These are phyloP conservation scores for Fagopyrum tataricum DNA, from an alignment of 148 eudicot species.

Conservation along the genomic window DNA sequence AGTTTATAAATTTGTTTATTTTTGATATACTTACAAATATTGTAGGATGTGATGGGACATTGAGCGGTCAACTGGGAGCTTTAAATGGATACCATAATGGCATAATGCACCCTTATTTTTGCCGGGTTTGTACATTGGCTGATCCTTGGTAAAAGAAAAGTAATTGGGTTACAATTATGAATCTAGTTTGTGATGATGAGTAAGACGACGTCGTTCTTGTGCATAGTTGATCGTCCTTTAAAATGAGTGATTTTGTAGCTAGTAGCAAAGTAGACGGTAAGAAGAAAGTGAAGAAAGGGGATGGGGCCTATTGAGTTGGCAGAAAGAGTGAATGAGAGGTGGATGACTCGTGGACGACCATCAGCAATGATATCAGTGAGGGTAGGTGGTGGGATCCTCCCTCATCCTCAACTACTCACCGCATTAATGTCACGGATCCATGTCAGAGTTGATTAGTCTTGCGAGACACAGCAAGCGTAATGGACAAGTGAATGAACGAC, in stretches of 20 bases:
- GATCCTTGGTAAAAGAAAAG: not conserved
- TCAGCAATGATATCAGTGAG: not conserved
- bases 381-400: not conserved
- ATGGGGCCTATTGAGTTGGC: too few species aligned
- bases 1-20: not conserved
- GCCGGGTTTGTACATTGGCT: not conserved
- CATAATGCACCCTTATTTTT: not conserved
- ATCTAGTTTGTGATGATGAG: too few species aligned
- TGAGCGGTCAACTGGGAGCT: not conserved
- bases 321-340: constrained; percentile 5
- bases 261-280: too few species aligned
- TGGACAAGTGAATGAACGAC: not conserved
- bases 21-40: not conserved
- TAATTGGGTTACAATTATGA: not conserved
- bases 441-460: not conserved
- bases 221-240: too few species aligned
- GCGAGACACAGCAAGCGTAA: not conserved
- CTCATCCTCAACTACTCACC: not conserved
- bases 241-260: too few species aligned
- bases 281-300: too few species aligned
- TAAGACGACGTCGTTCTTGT: too few species aligned
- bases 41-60: not conserved
- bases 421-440: not conserved
- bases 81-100: not conserved
- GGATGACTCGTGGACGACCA: not conserved